Conservation (phyloP, 164 flowering plant genomes). For the Berberis vulgaris region DNA sequence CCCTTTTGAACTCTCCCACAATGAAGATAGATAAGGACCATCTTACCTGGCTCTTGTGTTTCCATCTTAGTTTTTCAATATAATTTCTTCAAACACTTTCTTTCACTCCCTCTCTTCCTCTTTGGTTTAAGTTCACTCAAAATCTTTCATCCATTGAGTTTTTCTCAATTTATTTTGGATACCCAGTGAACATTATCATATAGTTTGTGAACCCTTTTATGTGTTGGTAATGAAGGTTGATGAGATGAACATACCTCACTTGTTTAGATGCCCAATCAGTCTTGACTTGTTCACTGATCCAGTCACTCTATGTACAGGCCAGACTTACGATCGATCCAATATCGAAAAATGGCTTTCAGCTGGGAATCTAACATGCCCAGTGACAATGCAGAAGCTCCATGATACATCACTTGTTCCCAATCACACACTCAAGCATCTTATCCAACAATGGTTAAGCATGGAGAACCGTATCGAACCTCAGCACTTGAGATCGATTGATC, state of each 20-base stretch:
- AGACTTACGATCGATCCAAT: constrained; percentile 66
- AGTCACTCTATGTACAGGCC: constrained; percentile 73
- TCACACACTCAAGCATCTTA: constrained; percentile 62
- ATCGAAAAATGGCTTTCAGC: constrained; percentile 62
- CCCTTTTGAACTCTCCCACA: too few relatives aligned
- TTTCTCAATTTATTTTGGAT: too few relatives aligned
- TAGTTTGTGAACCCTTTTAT: neutral
- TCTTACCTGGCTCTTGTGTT: too few relatives aligned
- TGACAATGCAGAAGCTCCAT: constrained; percentile 77
- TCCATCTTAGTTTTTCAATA: too few relatives aligned
- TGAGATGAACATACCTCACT: constrained; percentile 41
- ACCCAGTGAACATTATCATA: neutral
- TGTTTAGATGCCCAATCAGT: constrained; percentile 68
- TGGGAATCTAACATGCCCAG: constrained; percentile 74
- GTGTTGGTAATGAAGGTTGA: constrained; percentile 24
- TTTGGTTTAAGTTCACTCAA: too few relatives aligned
- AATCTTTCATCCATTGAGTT: too few relatives aligned
- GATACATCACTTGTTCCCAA: constrained; percentile 62
- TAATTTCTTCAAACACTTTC: too few relatives aligned
- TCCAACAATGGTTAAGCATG: constrained; percentile 42
- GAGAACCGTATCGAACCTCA: constrained; percentile 16
- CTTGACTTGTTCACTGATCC: constrained; percentile 72
- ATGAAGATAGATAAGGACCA: too few relatives aligned
- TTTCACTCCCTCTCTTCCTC: too few relatives aligned
- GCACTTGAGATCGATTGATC: constrained; percentile 8